Conservation (phyloP, 805 yeast species). For the Tetrapisispora pingtungensis region DNA sequence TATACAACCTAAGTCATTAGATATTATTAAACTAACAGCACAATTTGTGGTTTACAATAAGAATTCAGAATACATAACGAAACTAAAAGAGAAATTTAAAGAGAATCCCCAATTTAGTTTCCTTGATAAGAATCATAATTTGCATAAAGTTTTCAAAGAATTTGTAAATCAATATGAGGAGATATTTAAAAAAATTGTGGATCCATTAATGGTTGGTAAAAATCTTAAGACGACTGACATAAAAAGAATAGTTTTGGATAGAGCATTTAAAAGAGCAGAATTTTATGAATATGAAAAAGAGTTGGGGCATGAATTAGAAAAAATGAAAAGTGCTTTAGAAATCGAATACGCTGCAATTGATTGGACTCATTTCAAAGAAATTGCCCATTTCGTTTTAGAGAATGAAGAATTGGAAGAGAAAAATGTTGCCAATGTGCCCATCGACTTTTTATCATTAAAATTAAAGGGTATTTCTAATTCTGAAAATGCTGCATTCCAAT, state of each 20-base stretch:
- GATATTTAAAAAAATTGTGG: conserved; percentile 9
- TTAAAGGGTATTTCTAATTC: conserved; percentile 5
- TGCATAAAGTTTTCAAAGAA: conserved; percentile 40
- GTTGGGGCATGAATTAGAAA: conserved; percentile 29
- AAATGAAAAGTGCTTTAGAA: conserved; percentile 30
- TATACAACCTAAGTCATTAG: conserved; percentile 54
- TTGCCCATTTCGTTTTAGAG: conserved; percentile 41
- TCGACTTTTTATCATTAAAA: conserved; percentile 32
- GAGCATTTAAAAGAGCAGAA: conserved; percentile 48
- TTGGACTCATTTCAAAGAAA: conserved; percentile 76
- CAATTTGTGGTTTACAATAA: conserved; percentile 56
- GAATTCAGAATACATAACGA: conserved; percentile 31
- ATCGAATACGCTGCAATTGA: conserved; percentile 64
- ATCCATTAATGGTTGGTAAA: background rate
- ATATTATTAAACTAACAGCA: conserved; percentile 64
- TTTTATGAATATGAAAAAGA: conserved; percentile 32
- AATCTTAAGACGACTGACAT: background rate
- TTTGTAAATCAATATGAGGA: conserved; percentile 48
- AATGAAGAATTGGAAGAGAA: conserved; percentile 42
- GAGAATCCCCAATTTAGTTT: conserved; percentile 58
- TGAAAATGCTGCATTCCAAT: background rate
- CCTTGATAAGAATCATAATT: conserved; percentile 47
- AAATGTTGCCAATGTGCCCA: conserved; percentile 43
- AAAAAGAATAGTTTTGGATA: background rate
- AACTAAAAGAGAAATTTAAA: conserved; percentile 29